Conservation (phyloP, 148 eudicot genomes). For the Vaccinium macrocarpon region DNA sequence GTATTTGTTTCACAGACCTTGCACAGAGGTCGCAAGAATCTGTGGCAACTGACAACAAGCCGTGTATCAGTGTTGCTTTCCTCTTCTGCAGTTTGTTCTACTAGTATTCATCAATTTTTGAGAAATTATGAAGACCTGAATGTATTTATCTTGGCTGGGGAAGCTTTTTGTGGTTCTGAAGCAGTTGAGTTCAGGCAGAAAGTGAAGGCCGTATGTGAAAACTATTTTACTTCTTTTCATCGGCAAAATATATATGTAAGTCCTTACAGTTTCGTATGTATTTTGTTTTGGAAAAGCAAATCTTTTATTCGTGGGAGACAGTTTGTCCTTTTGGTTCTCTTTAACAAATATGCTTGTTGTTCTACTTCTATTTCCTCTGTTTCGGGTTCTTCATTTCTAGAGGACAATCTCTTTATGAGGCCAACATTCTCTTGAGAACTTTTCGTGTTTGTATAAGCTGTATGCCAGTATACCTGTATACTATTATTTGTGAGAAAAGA, state of each 20-base stretch:
- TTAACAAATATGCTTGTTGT: background rate
- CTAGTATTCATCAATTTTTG: constrained; percentile 92
- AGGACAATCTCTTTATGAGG: background rate
- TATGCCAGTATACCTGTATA: background rate
- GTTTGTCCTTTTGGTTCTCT: background rate
- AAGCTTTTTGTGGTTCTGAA: constrained; percentile 83
- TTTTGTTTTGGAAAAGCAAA: background rate
- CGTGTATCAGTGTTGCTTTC: constrained; percentile 85
- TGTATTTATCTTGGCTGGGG: constrained; percentile 79
- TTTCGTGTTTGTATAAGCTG: background rate
- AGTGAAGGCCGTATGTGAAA: constrained; percentile 74
- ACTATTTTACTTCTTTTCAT: constrained; percentile 74
- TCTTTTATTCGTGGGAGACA: background rate
- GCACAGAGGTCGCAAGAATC: constrained; percentile 77
- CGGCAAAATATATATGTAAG: constrained; percentile 89
- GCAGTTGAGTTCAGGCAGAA: constrained; percentile 82
- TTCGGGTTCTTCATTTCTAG: background rate
- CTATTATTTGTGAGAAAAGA: too few relatives aligned
- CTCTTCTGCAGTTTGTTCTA: constrained; percentile 77
- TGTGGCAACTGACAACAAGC: constrained; percentile 90
- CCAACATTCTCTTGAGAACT: background rate
- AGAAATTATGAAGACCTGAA: constrained; percentile 84
- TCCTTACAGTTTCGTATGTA: constrained; percentile 11
- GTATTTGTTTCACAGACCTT: constrained; percentile 73
- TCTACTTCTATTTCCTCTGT: background rate